Evolutionary conservation across 257 asterid genomes (phyloP).

Genomic region (Striga asiatica): DNA sequence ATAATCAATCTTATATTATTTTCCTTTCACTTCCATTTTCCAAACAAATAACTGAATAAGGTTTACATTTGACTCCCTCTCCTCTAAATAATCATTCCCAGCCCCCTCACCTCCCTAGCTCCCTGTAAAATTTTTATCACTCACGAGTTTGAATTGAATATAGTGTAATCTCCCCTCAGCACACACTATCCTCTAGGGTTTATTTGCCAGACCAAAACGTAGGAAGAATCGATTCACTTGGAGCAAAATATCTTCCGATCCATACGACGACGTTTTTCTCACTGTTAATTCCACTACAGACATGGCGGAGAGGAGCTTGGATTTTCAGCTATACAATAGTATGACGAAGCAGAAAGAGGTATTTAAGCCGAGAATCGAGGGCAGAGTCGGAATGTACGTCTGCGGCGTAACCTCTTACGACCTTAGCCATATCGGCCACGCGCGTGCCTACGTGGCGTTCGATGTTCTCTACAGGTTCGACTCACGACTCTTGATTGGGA

Average conservation of each 20-base stretch:
- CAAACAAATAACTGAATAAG: too few relatives aligned
- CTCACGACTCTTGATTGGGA: not conserved
- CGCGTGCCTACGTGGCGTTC: slow-evolving; percentile 78
- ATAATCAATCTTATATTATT: too few relatives aligned
- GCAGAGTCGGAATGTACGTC: slow-evolving; percentile 65
- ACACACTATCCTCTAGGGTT: too few relatives aligned
- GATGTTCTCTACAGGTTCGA: slow-evolving; percentile 66
- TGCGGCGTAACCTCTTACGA: slow-evolving; percentile 89
- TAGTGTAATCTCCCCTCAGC: too few relatives aligned
- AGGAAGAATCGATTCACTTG: too few relatives aligned
- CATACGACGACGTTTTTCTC: not conserved
- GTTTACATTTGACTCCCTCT: too few relatives aligned
- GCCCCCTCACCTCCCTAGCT: too few relatives aligned
- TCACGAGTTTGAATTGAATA: too few relatives aligned
- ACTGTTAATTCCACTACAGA: not conserved
- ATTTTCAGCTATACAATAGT: slow-evolving; percentile 46
- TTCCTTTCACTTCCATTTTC: too few relatives aligned
- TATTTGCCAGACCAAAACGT: too few relatives aligned
- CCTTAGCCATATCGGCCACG: slow-evolving; percentile 85
- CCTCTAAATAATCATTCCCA: too few relatives aligned
- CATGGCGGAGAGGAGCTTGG: slow-evolving; percentile 22
- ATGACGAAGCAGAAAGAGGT: slow-evolving; percentile 63
- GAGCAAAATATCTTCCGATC: not conserved
- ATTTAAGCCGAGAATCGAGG: slow-evolving; percentile 45
- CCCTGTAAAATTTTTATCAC: too few relatives aligned